Evolutionary conservation across 495 filamentous ascomycete genomes (phyloP).

Genomic region (Penicillium ucsense): DNA sequence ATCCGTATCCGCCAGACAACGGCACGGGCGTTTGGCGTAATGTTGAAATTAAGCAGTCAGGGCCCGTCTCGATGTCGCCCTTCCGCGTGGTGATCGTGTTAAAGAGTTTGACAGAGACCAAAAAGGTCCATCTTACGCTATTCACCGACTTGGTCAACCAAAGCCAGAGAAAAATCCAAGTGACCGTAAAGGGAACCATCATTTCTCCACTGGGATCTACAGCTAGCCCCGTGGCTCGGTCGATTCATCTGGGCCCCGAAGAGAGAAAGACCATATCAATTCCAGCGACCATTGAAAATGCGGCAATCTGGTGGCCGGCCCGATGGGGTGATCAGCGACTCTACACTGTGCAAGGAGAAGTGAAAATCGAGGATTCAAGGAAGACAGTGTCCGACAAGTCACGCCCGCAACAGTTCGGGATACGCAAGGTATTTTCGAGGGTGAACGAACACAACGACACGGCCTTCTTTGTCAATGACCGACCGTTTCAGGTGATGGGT

Average conservation of each 20-base stretch:
- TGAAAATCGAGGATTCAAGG: slow-evolving; percentile 14
- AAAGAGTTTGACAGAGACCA: slow-evolving; percentile 10
- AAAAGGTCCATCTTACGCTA: slow-evolving; percentile 31
- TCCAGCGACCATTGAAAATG: slow-evolving; percentile 35
- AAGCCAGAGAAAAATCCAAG: slow-evolving; percentile 23
- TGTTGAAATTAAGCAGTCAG: slow-evolving; percentile 49
- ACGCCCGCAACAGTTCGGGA: slow-evolving; percentile 35
- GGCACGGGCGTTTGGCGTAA: slow-evolving; percentile 55
- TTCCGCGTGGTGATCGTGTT: slow-evolving; percentile 40
- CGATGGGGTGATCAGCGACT: slow-evolving; percentile 65
- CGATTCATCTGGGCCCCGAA: slow-evolving; percentile 27
- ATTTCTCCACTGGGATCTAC: slow-evolving; percentile 10
- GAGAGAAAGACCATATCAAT: slow-evolving; percentile 29
- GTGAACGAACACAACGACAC: slow-evolving; percentile 46
- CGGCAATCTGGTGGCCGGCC: slow-evolving; percentile 70
- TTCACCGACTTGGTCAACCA: slow-evolving; percentile 42
- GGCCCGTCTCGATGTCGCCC: slow-evolving; percentile 40
- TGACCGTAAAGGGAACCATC: slow-evolving; percentile 31
- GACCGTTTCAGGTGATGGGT: slow-evolving; percentile 50
- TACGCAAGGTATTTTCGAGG: slow-evolving; percentile 42
- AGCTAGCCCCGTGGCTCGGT: slow-evolving; percentile 13
- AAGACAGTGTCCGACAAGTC: slow-evolving; percentile 33
- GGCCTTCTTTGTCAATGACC: slow-evolving; percentile 44
- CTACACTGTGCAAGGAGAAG: slow-evolving; percentile 44
- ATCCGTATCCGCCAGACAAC: slow-evolving; percentile 50